Conservation (phyloP, 2,329 filamentous ascomycete genomes). For the Colletotrichum sublineola region DNA sequence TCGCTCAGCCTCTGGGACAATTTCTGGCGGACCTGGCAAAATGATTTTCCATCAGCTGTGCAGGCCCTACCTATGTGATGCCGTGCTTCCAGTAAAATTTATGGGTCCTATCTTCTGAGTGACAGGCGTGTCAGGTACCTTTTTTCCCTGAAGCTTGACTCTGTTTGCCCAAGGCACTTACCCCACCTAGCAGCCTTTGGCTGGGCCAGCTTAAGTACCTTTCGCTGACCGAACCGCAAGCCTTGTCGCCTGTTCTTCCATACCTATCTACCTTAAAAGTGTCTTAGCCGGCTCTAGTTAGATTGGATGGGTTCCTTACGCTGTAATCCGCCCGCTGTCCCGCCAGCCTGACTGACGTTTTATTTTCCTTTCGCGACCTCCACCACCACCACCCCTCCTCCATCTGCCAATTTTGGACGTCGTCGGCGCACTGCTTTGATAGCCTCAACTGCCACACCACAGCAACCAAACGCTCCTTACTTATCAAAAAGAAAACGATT, state of each 20-base stretch:
- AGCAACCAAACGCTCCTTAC: constrained; percentile 37
- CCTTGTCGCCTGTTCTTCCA: constrained; percentile 8
- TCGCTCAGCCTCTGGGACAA: constrained; percentile 12
- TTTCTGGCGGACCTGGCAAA: constrained; percentile 29
- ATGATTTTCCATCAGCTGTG: constrained; percentile 26
- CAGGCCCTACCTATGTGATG: not conserved
- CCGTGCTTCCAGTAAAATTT: not conserved
- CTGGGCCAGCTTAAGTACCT: constrained; percentile 6
- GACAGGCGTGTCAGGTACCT: constrained; percentile 15
- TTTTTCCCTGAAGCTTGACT: not conserved
- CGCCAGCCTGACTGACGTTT: constrained; percentile 43
- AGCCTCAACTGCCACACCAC: constrained; percentile 34
- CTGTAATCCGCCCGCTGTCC: constrained; percentile 35
- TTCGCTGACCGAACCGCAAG: not conserved
- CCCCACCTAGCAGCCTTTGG: not conserved
- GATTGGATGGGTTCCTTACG: constrained; percentile 27
- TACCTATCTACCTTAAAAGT: constrained; percentile 14
- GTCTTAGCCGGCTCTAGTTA: constrained; percentile 22
- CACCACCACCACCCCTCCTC: constrained; percentile 37
- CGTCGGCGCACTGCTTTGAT: constrained; percentile 33
- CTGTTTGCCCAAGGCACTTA: not conserved
- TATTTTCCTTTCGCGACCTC: constrained; percentile 41
- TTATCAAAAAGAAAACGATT: constrained; percentile 4
- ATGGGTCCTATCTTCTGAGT: not conserved
- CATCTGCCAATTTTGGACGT: constrained; percentile 36